Evolutionary conservation across 192 early-diverging fungal species (phyloP), one percentile per base, ranked within the genome.

Genomic region (Umbelopsis vinacea): DNA sequence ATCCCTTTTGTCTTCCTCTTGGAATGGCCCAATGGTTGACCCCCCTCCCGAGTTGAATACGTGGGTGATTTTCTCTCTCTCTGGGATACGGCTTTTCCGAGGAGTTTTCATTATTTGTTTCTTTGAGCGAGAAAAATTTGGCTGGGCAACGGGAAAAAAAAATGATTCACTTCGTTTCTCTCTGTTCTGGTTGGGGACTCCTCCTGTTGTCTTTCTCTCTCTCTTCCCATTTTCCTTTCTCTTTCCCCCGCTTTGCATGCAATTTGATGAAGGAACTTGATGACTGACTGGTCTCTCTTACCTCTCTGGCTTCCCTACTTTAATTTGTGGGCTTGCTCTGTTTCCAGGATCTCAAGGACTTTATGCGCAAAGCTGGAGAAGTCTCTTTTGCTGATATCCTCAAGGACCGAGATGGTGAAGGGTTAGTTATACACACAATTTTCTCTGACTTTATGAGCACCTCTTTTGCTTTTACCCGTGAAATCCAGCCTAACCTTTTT

Each of bases 271-370:
- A 40, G 26, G 33, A 60, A 29, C 57, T 12, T 37, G 26, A 37
- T 50, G 48, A 53, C 71, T 54, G 60, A 37, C 48, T 54, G 40
- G 69, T 55, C n/a, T 55, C n/a, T 55, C 52, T 76, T 38, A 14
- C 53, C 55, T 52, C 47, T 46, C 26, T 54, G 48, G 46, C 54
- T 72, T 19, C 46, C 23, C 19, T 45, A 52, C 46, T 52, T 71
- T 53, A 7, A 46, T 35, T n/a, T 63, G 57, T 63, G 45, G 52
- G 35, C 47, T 76, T 66, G 74, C 35, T 66, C 37, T 74, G 48
- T 53, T 78, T 83, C 75, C 85, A 97, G 95, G 96, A 96, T 85
- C 87, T 98, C 83, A 98, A 98, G 85, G 96, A 97, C 77, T 84
- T 95, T 73, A 93, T 97, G 84, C 92, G 95, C 70, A 94, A 94